phyloP scores from a whole-genome alignment of 2,329 filamentous ascomycete species.

The Aspergillus sp. region DNA sequence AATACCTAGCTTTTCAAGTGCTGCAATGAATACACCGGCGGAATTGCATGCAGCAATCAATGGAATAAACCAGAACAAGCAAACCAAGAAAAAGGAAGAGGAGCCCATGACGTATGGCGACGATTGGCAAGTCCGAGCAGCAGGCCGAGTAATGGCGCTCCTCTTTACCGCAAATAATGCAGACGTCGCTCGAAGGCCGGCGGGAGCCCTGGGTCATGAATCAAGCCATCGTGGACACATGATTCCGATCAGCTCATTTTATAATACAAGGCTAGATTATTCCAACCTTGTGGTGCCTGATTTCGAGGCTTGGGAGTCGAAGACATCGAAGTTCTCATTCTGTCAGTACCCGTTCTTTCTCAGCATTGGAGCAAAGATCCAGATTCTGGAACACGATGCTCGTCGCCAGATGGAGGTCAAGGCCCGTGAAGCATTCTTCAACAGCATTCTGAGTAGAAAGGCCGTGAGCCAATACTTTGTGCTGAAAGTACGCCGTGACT shows the following conservation, averaged over 20 bases:
- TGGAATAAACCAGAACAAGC: slow-evolving; percentile 49
- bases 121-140: slow-evolving; percentile 87
- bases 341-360: slow-evolving; percentile 91
- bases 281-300: slow-evolving; percentile 75
- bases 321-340: slow-evolving; percentile 74
- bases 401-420: slow-evolving; percentile 85
- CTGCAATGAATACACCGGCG: slow-evolving; percentile 63
- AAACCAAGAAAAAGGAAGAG: slow-evolving; percentile 53
- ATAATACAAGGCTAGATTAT: slow-evolving; percentile 82
- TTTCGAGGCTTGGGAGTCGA: slow-evolving; percentile 84
- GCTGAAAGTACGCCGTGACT: slow-evolving; percentile 76
- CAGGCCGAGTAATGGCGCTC: slow-evolving; percentile 75
- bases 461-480: slow-evolving; percentile 75
- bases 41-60: slow-evolving; percentile 77
- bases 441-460: slow-evolving; percentile 75
- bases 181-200: slow-evolving; percentile 39
- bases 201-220: slow-evolving; percentile 27
- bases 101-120: slow-evolving; percentile 65
- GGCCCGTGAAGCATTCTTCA: slow-evolving; percentile 85
- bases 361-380: slow-evolving; percentile 89
- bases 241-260: slow-evolving; percentile 80
- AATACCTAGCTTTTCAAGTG: slow-evolving; percentile 69
- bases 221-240: slow-evolving; percentile 60
- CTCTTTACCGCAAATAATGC: slow-evolving; percentile 79
- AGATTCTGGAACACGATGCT: slow-evolving; percentile 84